phyloP scores from a whole-genome alignment of 1,284 basidiomycete species.

The Schizophyllum amplum region DNA sequence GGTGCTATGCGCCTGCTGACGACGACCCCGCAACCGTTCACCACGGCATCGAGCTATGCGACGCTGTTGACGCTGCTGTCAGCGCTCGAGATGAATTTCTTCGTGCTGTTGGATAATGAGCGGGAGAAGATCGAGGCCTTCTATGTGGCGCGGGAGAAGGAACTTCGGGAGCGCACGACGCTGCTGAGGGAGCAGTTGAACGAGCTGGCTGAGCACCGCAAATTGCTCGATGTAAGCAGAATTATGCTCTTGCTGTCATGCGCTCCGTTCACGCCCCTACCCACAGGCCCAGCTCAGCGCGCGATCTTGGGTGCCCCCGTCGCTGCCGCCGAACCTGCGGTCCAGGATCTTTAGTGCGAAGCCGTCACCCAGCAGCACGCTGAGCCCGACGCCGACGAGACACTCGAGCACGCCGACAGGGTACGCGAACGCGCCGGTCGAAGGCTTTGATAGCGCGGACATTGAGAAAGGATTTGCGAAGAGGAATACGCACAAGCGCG shows the following conservation, averaged over 20 bases:
- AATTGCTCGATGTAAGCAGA: slow-evolving; percentile 51
- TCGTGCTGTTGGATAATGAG: slow-evolving; percentile 66
- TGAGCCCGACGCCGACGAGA: too few species aligned
- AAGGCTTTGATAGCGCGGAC: neutral
- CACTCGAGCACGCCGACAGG: too few species aligned
- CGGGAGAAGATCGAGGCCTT: slow-evolving; percentile 81
- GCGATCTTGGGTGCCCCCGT: too few species aligned
- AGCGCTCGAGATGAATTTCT: slow-evolving; percentile 62
- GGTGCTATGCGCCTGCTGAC: too few species aligned
- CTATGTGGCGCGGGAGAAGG: slow-evolving; percentile 67
- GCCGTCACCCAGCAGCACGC: too few species aligned
- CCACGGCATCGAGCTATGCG: neutral
- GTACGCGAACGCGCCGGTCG: too few species aligned
- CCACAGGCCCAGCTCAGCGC: neutral
- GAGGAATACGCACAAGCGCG: neutral
- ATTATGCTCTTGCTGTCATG: neutral
- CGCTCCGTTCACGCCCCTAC: too few species aligned
- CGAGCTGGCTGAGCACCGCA: slow-evolving; percentile 67
- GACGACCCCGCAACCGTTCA: neutral
- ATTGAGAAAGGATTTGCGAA: neutral
- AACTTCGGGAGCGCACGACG: slow-evolving; percentile 47
- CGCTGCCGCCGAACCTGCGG: neutral
- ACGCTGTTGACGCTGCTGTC: slow-evolving; percentile 41
- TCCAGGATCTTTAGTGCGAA: neutral
- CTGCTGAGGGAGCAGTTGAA: slow-evolving; percentile 62